Percentiles rank a stretch among this genome's conserved stretches.
Evolutionary conservation across 805 yeast genomes (phyloP).

Genomic region (Kluyveromyces nonfermentans): DNA sequence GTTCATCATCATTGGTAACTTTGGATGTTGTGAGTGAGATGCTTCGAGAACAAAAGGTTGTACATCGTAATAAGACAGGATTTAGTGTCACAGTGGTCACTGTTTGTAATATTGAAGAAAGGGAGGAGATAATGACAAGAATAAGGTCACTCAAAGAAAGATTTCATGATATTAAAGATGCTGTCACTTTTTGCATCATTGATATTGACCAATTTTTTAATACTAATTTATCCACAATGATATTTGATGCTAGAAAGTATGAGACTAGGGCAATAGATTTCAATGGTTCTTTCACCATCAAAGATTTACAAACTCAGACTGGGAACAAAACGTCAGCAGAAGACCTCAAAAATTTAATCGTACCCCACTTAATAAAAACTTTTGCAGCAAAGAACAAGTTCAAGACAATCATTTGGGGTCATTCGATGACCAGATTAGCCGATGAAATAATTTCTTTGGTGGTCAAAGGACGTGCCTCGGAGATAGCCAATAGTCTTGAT

Average conservation of each 20-base stretch:
- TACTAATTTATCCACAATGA: slow-evolving; percentile 25
- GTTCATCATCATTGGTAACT: slow-evolving; percentile 55
- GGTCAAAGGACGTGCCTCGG: slow-evolving; percentile 78
- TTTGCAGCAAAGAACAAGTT: slow-evolving; percentile 39
- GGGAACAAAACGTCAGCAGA: slow-evolving; percentile 54
- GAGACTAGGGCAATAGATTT: not conserved
- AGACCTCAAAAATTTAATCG: slow-evolving; percentile 46
- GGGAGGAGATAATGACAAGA: slow-evolving; percentile 10
- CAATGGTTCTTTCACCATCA: slow-evolving; percentile 2
- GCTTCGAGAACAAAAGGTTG: slow-evolving; percentile 50
- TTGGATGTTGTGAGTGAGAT: slow-evolving; percentile 57
- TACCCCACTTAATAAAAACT: slow-evolving; percentile 36
- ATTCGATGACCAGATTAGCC: slow-evolving; percentile 76
- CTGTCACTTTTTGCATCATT: slow-evolving; percentile 33
- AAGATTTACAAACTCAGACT: slow-evolving; percentile 13
- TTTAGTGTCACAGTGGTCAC: slow-evolving; percentile 45
- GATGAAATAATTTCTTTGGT: slow-evolving; percentile 70
- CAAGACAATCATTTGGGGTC: slow-evolving; percentile 58
- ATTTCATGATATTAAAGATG: slow-evolving; percentile 21
- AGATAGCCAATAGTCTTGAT: slow-evolving; percentile 43
- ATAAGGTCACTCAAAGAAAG: slow-evolving; percentile 11
- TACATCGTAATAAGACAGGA: slow-evolving; percentile 60
- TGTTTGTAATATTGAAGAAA: slow-evolving; percentile 34
- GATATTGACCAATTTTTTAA: slow-evolving; percentile 35
- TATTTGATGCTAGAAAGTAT: slow-evolving; percentile 26